These are phyloP conservation scores for Venturia aucupariae DNA, from an alignment of 2,329 filamentous ascomycete genomes.

Conservation along the genomic window DNA sequence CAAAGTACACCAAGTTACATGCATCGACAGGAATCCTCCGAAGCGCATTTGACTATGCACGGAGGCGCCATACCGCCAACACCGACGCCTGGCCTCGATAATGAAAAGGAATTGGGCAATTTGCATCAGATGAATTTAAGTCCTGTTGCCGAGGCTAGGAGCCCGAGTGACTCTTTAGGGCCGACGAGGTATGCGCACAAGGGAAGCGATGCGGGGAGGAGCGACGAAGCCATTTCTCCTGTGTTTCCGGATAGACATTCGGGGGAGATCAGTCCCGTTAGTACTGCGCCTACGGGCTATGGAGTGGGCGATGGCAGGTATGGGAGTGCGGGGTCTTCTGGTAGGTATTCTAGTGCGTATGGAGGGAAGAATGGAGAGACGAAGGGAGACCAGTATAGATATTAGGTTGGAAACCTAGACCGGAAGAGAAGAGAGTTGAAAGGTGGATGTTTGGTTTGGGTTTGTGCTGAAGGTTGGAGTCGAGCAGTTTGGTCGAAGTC, in stretches of 20 bases:
- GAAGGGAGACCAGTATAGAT: not conserved
- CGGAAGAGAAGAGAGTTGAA: not conserved
- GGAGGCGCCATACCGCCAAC: constrained; percentile 21
- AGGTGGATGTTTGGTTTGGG: not conserved
- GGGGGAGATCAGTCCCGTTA: not conserved
- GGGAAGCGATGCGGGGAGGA: not conserved
- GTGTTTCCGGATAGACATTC: not conserved
- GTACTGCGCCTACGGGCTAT: not conserved
- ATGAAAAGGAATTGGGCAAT: not conserved
- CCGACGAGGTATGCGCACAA: not conserved
- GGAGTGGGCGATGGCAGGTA: not conserved
- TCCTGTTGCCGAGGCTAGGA: not conserved
- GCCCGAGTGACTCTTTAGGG: not conserved
- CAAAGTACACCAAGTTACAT: constrained; percentile 34
- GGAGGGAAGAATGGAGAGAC: not conserved
- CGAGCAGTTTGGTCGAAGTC: no score
- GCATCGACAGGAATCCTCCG: constrained; percentile 34
- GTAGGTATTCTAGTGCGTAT: constrained; percentile 7
- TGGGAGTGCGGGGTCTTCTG: constrained; percentile 7
- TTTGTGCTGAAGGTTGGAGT: no score
- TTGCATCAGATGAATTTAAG: not conserved
- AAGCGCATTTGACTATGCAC: constrained; percentile 38
- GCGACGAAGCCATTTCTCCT: not conserved
- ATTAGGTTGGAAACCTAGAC: not conserved
- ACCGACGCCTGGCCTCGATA: not conserved